A percentile compares a stretch with the other conserved stretches of the same genome.
phyloP scores from a whole-genome alignment of 306 rosid species.

The Pyrus pyrifolia region DNA sequence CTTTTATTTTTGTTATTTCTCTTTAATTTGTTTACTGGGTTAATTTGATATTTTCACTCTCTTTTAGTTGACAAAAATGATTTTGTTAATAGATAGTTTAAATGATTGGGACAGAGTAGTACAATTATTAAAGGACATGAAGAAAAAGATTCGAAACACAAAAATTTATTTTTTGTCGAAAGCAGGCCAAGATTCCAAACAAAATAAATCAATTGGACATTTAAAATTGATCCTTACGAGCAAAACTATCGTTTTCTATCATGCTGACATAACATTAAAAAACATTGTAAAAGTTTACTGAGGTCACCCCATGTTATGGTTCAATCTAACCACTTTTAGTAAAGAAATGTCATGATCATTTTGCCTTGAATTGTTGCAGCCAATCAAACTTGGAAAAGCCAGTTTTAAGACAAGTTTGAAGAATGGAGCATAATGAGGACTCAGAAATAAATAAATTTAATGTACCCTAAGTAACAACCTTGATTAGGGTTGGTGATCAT shows the following conservation, averaged over 20 bases:
- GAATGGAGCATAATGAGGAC: neutral
- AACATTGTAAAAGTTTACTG: neutral
- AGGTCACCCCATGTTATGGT: neutral
- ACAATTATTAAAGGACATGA: no score
- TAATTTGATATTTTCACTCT: no score
- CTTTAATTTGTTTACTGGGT: no score
- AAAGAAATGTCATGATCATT: neutral
- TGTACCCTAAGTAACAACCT: neutral
- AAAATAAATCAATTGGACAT: no score
- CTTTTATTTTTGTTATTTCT: no score
- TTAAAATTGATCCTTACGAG: no score
- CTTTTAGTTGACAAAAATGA: no score
- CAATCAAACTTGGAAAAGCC: neutral
- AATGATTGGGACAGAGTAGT: no score
- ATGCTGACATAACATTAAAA: neutral
- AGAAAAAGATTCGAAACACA: no score
- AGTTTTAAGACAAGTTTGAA: neutral
- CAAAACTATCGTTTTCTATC: neutral
- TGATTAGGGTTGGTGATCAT: neutral
- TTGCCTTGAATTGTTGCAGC: neutral
- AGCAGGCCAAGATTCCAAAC: no score
- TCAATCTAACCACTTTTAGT: neutral
- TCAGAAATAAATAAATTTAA: neutral
- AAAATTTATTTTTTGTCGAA: no score
- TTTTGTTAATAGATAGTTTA: no score